These are phyloP conservation scores for Bipolaris bicolor DNA, from an alignment of 2,329 filamentous ascomycete species.

Conservation along the genomic window DNA sequence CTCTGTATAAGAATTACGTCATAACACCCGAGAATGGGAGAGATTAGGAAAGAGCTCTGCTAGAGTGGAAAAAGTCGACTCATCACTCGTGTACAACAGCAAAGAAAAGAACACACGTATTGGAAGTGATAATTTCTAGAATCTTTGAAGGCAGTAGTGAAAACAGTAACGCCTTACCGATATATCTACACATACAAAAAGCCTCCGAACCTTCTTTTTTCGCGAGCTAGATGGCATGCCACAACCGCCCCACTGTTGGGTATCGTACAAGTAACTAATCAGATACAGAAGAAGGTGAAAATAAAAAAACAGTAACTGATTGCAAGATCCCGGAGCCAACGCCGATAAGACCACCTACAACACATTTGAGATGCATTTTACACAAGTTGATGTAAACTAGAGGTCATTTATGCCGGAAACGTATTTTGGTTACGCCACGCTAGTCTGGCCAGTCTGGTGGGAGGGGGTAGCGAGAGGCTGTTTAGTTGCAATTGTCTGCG, in stretches of 20 bases:
- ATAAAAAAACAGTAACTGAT: neutral
- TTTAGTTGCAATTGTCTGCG: slow-evolving; percentile 39
- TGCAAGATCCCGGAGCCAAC: neutral
- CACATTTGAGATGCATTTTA: neutral
- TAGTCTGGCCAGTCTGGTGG: slow-evolving; percentile 17
- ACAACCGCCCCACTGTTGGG: slow-evolving; percentile 9
- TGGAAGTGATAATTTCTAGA: slow-evolving; percentile 6
- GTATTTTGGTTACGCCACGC: slow-evolving; percentile 15
- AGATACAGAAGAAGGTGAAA: slow-evolving; percentile 13
- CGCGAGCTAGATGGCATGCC: slow-evolving; percentile 4
- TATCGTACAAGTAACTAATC: slow-evolving; percentile 27
- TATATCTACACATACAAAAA: slow-evolving; percentile 7
- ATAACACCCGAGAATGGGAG: no score
- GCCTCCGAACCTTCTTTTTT: slow-evolving; percentile 9
- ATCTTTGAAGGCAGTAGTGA: slow-evolving; percentile 1
- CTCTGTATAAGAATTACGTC: no score
- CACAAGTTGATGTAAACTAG: neutral
- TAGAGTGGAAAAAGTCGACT: no score
- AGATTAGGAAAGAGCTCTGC: no score
- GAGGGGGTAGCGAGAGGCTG: slow-evolving; percentile 23
- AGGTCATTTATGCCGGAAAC: neutral
- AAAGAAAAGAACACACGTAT: neutral
- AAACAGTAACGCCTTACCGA: neutral
- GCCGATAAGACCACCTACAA: neutral
- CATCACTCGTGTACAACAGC: neutral